Evolutionary conservation across 2,329 filamentous ascomycete species (phyloP).

Genomic region (Pseudogymnoascus sp.): DNA sequence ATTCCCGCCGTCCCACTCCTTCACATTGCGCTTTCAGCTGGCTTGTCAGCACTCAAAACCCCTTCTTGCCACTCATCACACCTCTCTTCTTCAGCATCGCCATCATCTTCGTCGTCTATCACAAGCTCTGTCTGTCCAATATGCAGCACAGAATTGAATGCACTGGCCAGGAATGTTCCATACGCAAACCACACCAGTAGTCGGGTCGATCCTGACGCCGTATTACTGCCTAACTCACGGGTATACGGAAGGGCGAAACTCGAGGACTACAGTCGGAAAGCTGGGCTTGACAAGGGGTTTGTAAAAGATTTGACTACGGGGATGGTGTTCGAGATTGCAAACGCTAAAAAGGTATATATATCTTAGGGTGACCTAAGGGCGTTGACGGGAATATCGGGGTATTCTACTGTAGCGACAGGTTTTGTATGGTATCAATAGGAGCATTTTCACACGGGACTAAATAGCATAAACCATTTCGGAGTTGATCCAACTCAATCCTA

Average conservation of each 20-base stretch:
- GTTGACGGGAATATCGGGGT: background rate
- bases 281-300: conserved; percentile 57
- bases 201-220: conserved; percentile 78
- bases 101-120: conserved; percentile 27
- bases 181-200: conserved; percentile 95
- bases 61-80: conserved; percentile 72
- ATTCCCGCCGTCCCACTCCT: conserved; percentile 78
- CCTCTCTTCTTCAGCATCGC: conserved; percentile 21
- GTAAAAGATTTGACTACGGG: conserved; percentile 76
- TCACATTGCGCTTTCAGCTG: conserved; percentile 83
- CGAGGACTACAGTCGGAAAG: conserved; percentile 69
- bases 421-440: background rate
- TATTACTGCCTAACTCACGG: conserved; percentile 79
- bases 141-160: conserved; percentile 90
- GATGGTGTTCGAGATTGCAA: conserved; percentile 53
- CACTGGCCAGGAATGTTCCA: conserved; percentile 78
- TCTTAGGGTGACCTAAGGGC: conserved; percentile 43
- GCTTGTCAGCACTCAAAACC: conserved; percentile 90
- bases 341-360: conserved; percentile 84
- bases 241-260: conserved; percentile 75
- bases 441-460: background rate
- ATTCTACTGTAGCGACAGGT: background rate
- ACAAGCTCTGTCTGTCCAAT: conserved; percentile 79
- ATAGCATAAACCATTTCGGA: background rate
- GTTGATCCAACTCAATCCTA: background rate